Evolutionary conservation across 1,284 basidiomycete genomes (phyloP), one percentile per base, ranked within the genome.

Genomic region (Rhodotorula sp.): DNA sequence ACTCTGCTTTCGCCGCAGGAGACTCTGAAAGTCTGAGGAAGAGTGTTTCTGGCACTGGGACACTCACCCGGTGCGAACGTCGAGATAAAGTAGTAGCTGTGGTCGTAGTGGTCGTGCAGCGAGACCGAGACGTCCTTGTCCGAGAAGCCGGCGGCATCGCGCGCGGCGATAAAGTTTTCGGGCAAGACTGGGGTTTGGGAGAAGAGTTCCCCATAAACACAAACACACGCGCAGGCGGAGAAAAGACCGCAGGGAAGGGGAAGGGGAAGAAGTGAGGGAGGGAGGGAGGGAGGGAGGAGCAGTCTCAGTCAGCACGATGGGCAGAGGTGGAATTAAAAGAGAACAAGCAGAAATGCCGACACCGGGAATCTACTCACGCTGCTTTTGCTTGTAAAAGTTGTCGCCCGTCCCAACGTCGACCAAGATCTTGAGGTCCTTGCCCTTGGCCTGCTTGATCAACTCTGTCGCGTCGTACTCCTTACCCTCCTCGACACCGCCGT

Each of bases 101-200:
- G 95, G 80, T 99, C 95, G 79, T 96, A 98, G 17, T 89, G 57
- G 5, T 91, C 89, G 68, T 95, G 92, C 73, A 87, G 84, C 72
- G 91, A 85, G 26, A 97, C 88, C 63, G 86, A 83, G 15, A 97
- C 90, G 79, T 91, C 87, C n/a, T 86, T 84, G 73, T 89, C 86
- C 62, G 87, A 86, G 75, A 90, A 86, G 2, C 90, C 90, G 14
- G 87, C 85, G 66, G 87, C 85, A 67, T 89, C 84, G 4, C 91
- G 89, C 0, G 89, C 91, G 76, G 87, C 86, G 67, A 90, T 81
- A 79, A 99, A 92, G 78, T 90, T 88, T 79, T 97, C 91, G 0
- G 95, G 95, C 58, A 93, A 86, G 17, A 99, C 70, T 75, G 70
- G 30, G 17, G 15, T 15, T 10, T 2, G 17, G 14, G 44, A 63